phyloP scores from a whole-genome alignment of 805 yeast genomes.

The Candida tammaniensis region DNA sequence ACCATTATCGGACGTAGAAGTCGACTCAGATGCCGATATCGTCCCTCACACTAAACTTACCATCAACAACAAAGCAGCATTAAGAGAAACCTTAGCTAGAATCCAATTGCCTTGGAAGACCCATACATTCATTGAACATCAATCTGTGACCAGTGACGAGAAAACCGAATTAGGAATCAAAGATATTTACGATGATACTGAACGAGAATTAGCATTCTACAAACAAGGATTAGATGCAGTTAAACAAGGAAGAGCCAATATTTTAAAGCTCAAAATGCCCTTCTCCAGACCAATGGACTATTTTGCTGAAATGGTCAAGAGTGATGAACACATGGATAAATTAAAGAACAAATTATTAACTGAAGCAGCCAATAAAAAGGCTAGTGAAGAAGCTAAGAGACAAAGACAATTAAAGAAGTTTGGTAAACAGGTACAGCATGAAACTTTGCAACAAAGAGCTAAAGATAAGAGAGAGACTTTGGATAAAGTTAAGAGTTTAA shows the following conservation, averaged over 20 bases:
- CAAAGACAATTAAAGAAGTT: slow-evolving; percentile 95
- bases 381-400: slow-evolving; percentile 87
- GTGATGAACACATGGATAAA: slow-evolving; percentile 97
- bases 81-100: slow-evolving; percentile 65
- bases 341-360: slow-evolving; percentile 75
- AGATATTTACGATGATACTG: slow-evolving; percentile 93
- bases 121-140: slow-evolving; percentile 80
- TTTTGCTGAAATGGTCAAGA: slow-evolving; percentile 98
- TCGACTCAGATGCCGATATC: slow-evolving; percentile 92
- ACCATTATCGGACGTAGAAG: slow-evolving; percentile 85
- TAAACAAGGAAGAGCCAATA: slow-evolving; percentile 60
- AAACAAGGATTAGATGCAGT: slow-evolving; percentile 91
- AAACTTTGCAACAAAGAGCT: slow-evolving; percentile 89
- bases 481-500: slow-evolving; percentile 86
- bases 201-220: slow-evolving; percentile 92
- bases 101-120: slow-evolving; percentile 63
- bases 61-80: slow-evolving; percentile 82
- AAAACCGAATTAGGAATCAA: slow-evolving; percentile 65
- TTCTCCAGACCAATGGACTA: slow-evolving; percentile 93
- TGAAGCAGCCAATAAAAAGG: slow-evolving; percentile 82
- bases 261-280: slow-evolving; percentile 72
- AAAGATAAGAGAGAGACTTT: slow-evolving; percentile 87
- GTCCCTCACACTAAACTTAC: slow-evolving; percentile 91
- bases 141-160: slow-evolving; percentile 59
- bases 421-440: slow-evolving; percentile 95